Evolutionary conservation across 2,329 filamentous ascomycete genomes (phyloP).

Genomic region (Epichloe gansuensis): DNA sequence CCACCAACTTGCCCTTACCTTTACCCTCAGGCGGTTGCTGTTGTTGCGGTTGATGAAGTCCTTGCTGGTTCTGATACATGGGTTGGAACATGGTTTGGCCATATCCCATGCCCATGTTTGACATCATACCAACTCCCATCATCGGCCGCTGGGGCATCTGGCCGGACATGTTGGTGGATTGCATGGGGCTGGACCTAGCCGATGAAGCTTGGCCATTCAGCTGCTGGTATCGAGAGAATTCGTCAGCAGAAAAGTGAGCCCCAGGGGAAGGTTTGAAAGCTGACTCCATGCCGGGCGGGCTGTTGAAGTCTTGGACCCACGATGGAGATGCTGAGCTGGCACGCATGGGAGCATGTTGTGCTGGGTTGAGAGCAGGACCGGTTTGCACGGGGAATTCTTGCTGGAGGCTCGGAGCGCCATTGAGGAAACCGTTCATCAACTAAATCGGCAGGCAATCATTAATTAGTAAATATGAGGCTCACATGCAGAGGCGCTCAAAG

Average conservation of each 20-base stretch:
- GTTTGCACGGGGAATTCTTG: slow-evolving; percentile 42
- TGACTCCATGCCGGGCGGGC: slow-evolving; percentile 59
- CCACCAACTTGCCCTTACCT: slow-evolving; percentile 86
- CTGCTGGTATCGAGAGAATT: slow-evolving; percentile 80
- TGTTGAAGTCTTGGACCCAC: slow-evolving; percentile 41
- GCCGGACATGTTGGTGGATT: slow-evolving; percentile 35
- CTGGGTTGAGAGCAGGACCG: slow-evolving; percentile 34
- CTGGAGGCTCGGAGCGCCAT: slow-evolving; percentile 54
- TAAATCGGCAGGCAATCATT: slow-evolving; percentile 21
- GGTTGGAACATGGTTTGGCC: slow-evolving; percentile 40
- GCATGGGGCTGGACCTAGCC: slow-evolving; percentile 45
- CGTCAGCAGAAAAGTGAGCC: slow-evolving; percentile 62
- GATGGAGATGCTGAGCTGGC: slow-evolving; percentile 41
- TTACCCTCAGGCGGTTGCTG: slow-evolving; percentile 44
- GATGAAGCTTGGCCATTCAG: slow-evolving; percentile 45
- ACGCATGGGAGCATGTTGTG: slow-evolving; percentile 39
- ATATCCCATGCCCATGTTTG: slow-evolving; percentile 39
- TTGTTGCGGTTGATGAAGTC: slow-evolving; percentile 29
- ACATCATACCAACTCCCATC: slow-evolving; percentile 40
- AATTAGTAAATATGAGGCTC: not conserved
- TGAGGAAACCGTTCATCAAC: slow-evolving; percentile 92
- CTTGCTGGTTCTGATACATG: slow-evolving; percentile 34
- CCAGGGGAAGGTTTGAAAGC: slow-evolving; percentile 48
- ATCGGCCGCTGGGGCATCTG: slow-evolving; percentile 44
- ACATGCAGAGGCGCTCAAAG: not conserved